Percentiles rank a stretch among this genome's conserved stretches.
phyloP scores from a whole-genome alignment of 176 grass and related monocot species.

The Olyra latifolia region DNA sequence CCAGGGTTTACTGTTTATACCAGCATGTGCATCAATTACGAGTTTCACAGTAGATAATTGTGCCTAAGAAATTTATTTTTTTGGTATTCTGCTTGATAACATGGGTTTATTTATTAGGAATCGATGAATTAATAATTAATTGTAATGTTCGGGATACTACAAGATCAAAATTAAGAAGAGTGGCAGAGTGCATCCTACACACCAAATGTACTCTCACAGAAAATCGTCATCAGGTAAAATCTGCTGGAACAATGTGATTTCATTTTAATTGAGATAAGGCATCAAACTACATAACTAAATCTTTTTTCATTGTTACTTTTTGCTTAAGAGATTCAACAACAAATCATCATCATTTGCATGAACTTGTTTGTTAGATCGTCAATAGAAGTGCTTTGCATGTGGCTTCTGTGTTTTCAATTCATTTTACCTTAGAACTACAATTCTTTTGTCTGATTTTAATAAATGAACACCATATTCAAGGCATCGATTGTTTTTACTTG shows the following conservation, averaged over 20 bases:
- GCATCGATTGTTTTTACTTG: neutral
- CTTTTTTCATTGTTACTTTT: neutral
- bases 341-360: neutral
- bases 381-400: neutral
- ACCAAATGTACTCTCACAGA: constrained; percentile 26
- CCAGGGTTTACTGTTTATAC: neutral
- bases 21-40: neutral
- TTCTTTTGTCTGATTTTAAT: neutral
- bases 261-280: neutral
- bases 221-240: constrained; percentile 42
- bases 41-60: neutral
- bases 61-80: neutral
- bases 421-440: constrained; percentile 24
- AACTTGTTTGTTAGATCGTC: neutral
- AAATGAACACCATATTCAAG: neutral
- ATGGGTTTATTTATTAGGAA: constrained; percentile 33
- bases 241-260: neutral
- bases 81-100: constrained; percentile 15
- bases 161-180: constrained; percentile 57
- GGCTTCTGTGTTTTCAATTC: neutral
- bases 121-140: constrained; percentile 28
- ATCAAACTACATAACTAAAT: neutral
- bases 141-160: constrained; percentile 42
- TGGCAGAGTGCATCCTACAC: constrained; percentile 43
- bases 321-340: neutral